Evolutionary conservation across 345 rosid species (phyloP), one percentile per base, ranked within the genome.

Genomic region (Melaleuca quinquenervia): DNA sequence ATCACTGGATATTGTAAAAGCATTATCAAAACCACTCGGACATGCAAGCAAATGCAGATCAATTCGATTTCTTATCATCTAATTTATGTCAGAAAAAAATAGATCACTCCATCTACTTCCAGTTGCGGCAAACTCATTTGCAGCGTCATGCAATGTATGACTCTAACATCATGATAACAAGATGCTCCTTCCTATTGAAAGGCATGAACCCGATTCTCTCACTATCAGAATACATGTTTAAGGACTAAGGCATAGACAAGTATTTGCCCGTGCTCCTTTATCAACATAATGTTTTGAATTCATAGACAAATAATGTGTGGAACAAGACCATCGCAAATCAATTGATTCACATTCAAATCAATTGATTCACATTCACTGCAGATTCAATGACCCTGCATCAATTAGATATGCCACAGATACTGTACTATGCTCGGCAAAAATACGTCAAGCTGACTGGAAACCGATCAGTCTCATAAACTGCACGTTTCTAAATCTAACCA

Each of bases 1-100:
- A 83, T 92, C 92, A 89, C 97, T 93, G 88, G 78, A 70, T 8
- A 36, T 32, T 12, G 32, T 36, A 70, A 70, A 70, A 70, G 45
- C 78, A 70, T 32, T 11, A 18, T 10, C 48, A 32, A 64, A 32
- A 64, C 32, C 32, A 64, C 36, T 64, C 1, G 12, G 76, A 64
- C 32, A 9, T 2, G 45, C 76, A 22, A 64, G 36, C 76, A 64
- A 16, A 32, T 64, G 76, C 45, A 3, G 11, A 32, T 32, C 45
- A 29, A 32, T 32, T 64, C 24, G 32, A 32, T 64, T 64, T 64
- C 22, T 6, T 15, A 64, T 36, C 76, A 32, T 64, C 76, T 64
- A 62, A 64, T 32, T 16, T 22, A 32, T 16, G 78, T 6, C 45
- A 32, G 78, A 32, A 36, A 64, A 64, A 64, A 64, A 8, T 64